phyloP scores from a whole-genome alignment of 192 early-diverging fungal species.

The Coemansia sp. region DNA sequence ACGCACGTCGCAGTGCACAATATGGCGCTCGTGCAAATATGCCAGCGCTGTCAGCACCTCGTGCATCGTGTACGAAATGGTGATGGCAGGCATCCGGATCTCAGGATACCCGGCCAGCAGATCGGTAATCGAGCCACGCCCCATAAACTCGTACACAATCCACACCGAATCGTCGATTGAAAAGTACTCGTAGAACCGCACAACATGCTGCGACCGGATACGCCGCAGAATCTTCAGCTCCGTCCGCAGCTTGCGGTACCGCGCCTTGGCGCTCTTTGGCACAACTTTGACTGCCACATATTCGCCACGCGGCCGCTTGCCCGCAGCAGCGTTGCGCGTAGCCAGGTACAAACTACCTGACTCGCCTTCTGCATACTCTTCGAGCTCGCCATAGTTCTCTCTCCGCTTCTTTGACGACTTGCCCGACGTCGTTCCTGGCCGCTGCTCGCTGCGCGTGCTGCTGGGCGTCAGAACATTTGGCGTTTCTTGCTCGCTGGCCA shows the following conservation, averaged over 20 bases:
- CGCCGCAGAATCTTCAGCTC: slow-evolving; percentile 53
- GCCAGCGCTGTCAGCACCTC: slow-evolving; percentile 52
- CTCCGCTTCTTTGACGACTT: slow-evolving; percentile 48
- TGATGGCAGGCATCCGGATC: slow-evolving; percentile 38
- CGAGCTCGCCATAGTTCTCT: slow-evolving; percentile 53
- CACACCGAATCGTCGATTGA: slow-evolving; percentile 54
- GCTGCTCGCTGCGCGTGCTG: slow-evolving; percentile 9
- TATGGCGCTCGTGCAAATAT: slow-evolving; percentile 50
- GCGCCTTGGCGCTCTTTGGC: slow-evolving; percentile 44
- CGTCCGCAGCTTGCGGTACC: slow-evolving; percentile 51
- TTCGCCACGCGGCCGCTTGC: slow-evolving; percentile 42
- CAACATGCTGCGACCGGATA: slow-evolving; percentile 49
- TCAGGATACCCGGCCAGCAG: slow-evolving; percentile 52
- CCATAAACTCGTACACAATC: slow-evolving; percentile 59
- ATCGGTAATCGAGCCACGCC: slow-evolving; percentile 51
- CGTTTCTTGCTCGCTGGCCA: slow-evolving; percentile 17
- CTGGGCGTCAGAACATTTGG: slow-evolving; percentile 1
- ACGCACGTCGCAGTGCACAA: slow-evolving; percentile 55
- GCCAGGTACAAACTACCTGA: slow-evolving; percentile 51
- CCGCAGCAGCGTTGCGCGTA: slow-evolving; percentile 24
- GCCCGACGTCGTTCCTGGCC: slow-evolving; percentile 13
- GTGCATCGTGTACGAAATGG: slow-evolving; percentile 46
- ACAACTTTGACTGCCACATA: slow-evolving; percentile 54
- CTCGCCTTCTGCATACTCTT: slow-evolving; percentile 55
- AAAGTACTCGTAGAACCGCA: slow-evolving; percentile 54